phyloP scores from a whole-genome alignment of 2,329 filamentous ascomycete species.

The Venturia effusa region DNA sequence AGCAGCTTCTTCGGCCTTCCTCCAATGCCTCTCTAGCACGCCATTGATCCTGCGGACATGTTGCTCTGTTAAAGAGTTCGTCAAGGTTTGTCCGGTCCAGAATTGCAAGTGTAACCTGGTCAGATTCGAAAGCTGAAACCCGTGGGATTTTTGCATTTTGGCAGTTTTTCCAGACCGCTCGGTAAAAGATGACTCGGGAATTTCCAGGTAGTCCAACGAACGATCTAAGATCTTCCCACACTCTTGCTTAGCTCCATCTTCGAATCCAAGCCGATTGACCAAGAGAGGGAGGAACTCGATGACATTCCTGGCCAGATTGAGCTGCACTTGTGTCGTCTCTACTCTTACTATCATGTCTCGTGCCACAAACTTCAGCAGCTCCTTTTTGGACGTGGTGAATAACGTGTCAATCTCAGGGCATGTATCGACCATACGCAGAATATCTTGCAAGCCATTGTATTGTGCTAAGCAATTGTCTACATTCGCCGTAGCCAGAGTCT shows the following conservation, averaged over 20 bases:
- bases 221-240: neutral
- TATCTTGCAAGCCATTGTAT: neutral
- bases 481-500: neutral
- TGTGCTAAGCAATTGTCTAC: neutral
- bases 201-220: neutral
- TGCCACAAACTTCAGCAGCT: slow-evolving; percentile 44
- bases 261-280: neutral
- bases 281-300: neutral
- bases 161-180: neutral
- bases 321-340: neutral
- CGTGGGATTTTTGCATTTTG: neutral
- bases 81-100: neutral
- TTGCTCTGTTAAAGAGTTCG: neutral
- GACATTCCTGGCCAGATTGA: slow-evolving; percentile 1
- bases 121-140: neutral
- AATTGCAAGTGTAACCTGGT: neutral
- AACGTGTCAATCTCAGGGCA: neutral
- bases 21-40: neutral
- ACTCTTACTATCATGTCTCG: neutral
- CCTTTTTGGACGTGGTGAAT: slow-evolving; percentile 16
- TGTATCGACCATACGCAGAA: neutral
- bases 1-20: neutral
- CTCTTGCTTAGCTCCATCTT: neutral
- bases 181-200: neutral
- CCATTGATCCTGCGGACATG: neutral